Evolutionary conservation across 768 basidiomycete genomes (phyloP), one percentile per base, ranked within the genome.

Genomic region (Boletales sp.): DNA sequence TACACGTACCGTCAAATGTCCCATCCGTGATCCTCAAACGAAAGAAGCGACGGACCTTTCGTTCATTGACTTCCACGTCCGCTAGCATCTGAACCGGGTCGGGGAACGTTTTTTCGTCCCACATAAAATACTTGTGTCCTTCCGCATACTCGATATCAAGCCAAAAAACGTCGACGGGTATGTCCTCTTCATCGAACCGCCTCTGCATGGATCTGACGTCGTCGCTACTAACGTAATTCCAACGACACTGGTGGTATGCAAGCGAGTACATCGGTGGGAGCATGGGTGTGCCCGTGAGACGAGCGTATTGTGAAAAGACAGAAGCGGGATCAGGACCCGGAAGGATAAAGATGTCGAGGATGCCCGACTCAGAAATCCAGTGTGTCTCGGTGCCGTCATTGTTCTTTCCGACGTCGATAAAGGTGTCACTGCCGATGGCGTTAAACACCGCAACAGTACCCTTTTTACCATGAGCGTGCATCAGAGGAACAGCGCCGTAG

Each of bases 281-380:
- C 5, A 86, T 84, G 0, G 90, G 81, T 0, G 87, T 80, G 1
- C 97, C 97, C 0, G 94, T 97, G 47, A 98, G 77, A 17, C 74
- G 69, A 0, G 90, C 77, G 64, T 95, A 97, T 65, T 97, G 92
- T 40, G 74, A 77, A 68, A 97, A 94, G 30, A 97, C 74, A 3
- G 89, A 84, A 8, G 78, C 72, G 10, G 92, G 84, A 0, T 86
- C 84, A 2, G 95, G 94, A 7, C 97, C 97, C 4, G 97, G 93
- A 48, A 97, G 81, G 58, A 99, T 74, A 72, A 98, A 91, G 10
- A 97, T 67, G 67, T 99, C 95, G 45, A 99, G 78, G 53, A 98
- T 94, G 39, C 97, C 97, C 4, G 92, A 93, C 69, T 99, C 97
- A 8, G 94, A 93, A 54, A 97, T 84, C 97, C 95, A 99, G 65